A percentile compares a stretch with the other conserved stretches of the same genome.
Conservation (phyloP, 179 eudicot species). For the Beta lomatogona region DNA sequence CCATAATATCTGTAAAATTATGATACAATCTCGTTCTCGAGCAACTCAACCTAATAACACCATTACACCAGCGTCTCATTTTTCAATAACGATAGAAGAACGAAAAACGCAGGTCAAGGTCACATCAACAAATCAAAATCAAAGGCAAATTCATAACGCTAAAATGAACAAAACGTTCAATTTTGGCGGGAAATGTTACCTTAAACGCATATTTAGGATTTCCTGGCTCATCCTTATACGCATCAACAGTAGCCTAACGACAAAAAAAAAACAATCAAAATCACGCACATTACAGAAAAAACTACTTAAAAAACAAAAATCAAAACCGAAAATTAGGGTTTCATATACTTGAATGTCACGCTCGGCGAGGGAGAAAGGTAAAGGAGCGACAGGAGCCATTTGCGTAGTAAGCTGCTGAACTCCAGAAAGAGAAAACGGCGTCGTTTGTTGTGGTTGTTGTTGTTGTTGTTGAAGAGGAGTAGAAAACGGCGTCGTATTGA, state of each 20-base stretch:
- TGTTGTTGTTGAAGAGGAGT: constrained; percentile 19
- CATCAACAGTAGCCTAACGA: constrained; percentile 76
- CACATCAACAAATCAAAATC: neutral
- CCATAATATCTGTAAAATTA: neutral
- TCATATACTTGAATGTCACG: constrained; percentile 77
- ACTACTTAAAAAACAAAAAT: no score
- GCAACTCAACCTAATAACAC: neutral
- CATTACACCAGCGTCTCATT: neutral
- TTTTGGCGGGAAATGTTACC: constrained; percentile 46
- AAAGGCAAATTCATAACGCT: neutral
- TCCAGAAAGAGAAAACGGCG: constrained; percentile 31
- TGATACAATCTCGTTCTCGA: neutral
- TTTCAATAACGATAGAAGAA: neutral
- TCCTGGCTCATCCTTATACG: constrained; percentile 87
- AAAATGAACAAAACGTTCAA: neutral
- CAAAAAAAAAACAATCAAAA: constrained; percentile 16
- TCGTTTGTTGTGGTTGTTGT: constrained; percentile 39
- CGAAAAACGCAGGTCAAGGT: neutral
- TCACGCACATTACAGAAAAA: neutral
- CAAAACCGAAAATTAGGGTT: constrained; percentile 12
- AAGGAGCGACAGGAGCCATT: constrained; percentile 99
- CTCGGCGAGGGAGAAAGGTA: constrained; percentile 94
- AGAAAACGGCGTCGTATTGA: constrained; percentile 35
- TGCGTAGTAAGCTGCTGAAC: constrained; percentile 80
- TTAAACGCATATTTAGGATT: constrained; percentile 82